Conservation (phyloP, 2,329 filamentous ascomycete genomes). For the Beauveria asiatica region DNA sequence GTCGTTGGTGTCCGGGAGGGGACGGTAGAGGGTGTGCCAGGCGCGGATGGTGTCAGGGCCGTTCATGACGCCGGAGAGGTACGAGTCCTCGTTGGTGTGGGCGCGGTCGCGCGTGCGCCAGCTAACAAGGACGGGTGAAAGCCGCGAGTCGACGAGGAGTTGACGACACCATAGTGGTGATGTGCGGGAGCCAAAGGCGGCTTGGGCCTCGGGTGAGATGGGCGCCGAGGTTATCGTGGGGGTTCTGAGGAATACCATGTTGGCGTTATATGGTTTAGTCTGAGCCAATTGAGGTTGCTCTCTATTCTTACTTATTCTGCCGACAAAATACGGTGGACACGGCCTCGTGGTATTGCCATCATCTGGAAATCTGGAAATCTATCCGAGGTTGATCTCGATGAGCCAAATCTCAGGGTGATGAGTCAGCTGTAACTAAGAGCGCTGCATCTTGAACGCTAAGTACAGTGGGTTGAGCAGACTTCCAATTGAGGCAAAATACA, state of each 20-base stretch:
- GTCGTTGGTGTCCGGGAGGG: neutral
- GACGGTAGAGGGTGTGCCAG: conserved; percentile 3
- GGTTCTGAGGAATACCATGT: neutral
- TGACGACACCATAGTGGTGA: conserved; percentile 8
- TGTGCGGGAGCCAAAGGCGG: neutral
- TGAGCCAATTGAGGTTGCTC: neutral
- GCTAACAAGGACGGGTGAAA: neutral
- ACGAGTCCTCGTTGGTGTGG: neutral
- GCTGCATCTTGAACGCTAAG: neutral
- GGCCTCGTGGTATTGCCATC: neutral
- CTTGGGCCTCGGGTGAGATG: neutral
- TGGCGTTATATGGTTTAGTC: neutral
- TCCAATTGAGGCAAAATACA: neutral
- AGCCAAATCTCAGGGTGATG: neutral
- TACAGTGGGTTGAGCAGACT: neutral
- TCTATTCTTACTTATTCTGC: neutral
- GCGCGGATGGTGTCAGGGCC: neutral
- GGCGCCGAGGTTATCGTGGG: neutral
- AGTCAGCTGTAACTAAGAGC: neutral
- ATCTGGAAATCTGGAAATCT: neutral
- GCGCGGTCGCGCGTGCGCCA: neutral
- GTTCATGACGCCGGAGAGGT: neutral
- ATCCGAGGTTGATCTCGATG: neutral
- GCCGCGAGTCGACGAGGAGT: neutral
- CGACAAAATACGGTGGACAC: neutral